phyloP scores from a whole-genome alignment of 176 grass and related monocot genomes.

The Cocos nucifera region DNA sequence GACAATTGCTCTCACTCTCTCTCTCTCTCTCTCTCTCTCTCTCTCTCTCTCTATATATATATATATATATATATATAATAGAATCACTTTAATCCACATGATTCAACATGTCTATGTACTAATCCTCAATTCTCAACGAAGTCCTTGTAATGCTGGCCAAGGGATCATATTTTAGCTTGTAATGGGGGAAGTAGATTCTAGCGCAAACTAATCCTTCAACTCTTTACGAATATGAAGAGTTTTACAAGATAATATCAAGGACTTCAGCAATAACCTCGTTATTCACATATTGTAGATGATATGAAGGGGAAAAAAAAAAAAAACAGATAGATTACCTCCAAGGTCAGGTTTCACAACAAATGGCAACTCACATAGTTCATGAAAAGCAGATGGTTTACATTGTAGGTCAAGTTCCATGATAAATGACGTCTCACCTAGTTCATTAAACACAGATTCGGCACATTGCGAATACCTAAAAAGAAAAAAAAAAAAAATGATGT shows the following conservation, averaged over 20 bases:
- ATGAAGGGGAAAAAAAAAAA: neutral
- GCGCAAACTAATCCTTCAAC: neutral
- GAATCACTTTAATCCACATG: no score
- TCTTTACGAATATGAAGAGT: neutral
- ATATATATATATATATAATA: no score
- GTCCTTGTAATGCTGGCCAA: neutral
- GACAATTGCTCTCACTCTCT: no score
- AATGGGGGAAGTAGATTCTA: neutral
- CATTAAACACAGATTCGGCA: slow-evolving; percentile 58
- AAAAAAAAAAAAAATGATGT: neutral
- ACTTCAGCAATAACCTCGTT: no score
- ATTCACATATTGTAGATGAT: neutral
- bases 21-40: no score
- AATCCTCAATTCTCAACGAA: no score
- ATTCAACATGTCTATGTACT: no score
- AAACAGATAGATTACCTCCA: slow-evolving; percentile 35
- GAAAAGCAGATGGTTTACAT: no score
- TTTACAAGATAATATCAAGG: no score
- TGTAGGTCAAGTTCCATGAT: no score
- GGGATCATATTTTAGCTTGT: neutral
- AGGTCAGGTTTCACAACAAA: slow-evolving; percentile 66
- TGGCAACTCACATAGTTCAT: no score
- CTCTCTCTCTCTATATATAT: no score
- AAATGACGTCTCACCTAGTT: slow-evolving; percentile 63
- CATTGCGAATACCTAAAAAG: slow-evolving; percentile 64